Evolutionary conservation across 805 yeast species (phyloP).

Genomic region (Candida fluviatilis): DNA sequence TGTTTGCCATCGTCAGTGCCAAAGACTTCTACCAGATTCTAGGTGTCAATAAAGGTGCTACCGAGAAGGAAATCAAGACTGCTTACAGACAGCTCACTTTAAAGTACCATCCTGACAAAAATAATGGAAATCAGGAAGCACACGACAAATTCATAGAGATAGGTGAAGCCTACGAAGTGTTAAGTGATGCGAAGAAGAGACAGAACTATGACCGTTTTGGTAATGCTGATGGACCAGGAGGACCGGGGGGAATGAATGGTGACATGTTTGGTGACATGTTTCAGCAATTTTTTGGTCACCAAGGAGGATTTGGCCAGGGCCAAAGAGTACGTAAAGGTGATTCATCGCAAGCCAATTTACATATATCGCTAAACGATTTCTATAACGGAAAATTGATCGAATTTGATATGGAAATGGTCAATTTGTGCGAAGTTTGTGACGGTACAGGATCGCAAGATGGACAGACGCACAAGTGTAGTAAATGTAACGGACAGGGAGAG

Average conservation of each 20-base stretch:
- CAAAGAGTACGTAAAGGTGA: constrained; percentile 56
- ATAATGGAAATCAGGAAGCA: constrained; percentile 70
- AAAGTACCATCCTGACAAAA: constrained; percentile 93
- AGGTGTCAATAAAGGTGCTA: constrained; percentile 66
- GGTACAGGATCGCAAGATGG: constrained; percentile 90
- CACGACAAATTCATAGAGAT: constrained; percentile 84
- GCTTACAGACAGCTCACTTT: constrained; percentile 81
- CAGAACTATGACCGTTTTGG: constrained; percentile 73
- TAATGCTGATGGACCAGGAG: constrained; percentile 50
- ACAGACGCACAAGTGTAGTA: constrained; percentile 54
- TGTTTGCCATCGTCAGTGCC: constrained; percentile 7
- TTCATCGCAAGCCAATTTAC: constrained; percentile 53
- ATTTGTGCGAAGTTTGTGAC: constrained; percentile 70
- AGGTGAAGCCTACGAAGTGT: constrained; percentile 89
- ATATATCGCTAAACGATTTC: constrained; percentile 58
- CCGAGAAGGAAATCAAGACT: constrained; percentile 75
- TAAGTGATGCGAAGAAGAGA: constrained; percentile 68
- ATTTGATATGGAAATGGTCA: constrained; percentile 63
- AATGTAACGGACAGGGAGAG: constrained; percentile 77
- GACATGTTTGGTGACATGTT: constrained; percentile 5
- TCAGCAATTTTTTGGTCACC: constrained; percentile 18
- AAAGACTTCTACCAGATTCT: constrained; percentile 57
- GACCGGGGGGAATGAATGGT: constrained; percentile 18
- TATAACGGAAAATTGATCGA: constrained; percentile 65
- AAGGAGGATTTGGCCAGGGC: constrained; percentile 16